Conservation (phyloP, 2,329 filamentous ascomycete genomes). For the Colletotrichum limetticola region DNA sequence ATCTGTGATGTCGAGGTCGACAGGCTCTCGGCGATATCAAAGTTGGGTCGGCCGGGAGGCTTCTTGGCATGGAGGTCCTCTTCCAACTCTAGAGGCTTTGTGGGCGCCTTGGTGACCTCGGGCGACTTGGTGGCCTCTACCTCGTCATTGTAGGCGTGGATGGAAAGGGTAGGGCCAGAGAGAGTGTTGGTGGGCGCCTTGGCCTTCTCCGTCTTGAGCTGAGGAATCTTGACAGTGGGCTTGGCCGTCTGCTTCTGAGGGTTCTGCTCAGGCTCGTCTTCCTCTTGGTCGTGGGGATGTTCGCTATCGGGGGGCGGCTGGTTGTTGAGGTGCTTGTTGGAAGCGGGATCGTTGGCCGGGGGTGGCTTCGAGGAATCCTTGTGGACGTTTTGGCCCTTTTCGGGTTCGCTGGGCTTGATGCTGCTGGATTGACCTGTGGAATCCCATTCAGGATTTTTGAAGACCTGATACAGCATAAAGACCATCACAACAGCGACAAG, state of each 20-base stretch:
- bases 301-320: conserved; percentile 31
- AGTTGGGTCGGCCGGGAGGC: conserved; percentile 36
- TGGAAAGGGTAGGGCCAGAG: conserved; percentile 14
- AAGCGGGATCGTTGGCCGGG: conserved; percentile 18
- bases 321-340: conserved; percentile 27
- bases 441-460: conserved; percentile 52
- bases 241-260: conserved; percentile 30
- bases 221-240: conserved; percentile 33
- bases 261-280: conserved; percentile 32
- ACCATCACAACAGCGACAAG: conserved; percentile 65
- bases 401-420: conserved; percentile 25
- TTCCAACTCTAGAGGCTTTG: conserved; percentile 1
- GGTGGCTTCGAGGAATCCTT: conserved; percentile 22
- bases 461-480: conserved; percentile 63
- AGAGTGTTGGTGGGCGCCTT: conserved; percentile 26
- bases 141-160: conserved; percentile 17
- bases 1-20: conserved; percentile 43
- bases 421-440: conserved; percentile 28
- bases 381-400: conserved; percentile 12
- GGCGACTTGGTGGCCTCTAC: conserved; percentile 14
- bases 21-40: conserved; percentile 35
- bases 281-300: conserved; percentile 28
- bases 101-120: conserved; percentile 23
- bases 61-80: conserved; percentile 37
- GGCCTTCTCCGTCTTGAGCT: conserved; percentile 26